phyloP scores from a whole-genome alignment of 2,329 filamentous ascomycete genomes.

The Fusarium palustre region DNA sequence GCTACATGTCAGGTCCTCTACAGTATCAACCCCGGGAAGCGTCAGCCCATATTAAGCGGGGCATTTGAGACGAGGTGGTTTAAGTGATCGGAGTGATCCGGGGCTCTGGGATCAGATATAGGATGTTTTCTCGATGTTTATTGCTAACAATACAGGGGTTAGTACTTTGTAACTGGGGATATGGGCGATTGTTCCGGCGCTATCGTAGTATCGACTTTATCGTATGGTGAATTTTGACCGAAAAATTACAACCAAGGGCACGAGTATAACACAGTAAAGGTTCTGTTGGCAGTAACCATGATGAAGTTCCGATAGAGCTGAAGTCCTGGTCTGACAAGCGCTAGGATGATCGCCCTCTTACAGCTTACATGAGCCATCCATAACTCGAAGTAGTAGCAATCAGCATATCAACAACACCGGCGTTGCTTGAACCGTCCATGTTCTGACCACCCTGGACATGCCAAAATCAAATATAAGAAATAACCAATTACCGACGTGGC shows the following conservation, averaged over 20 bases:
- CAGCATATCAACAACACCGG: slow-evolving; percentile 33
- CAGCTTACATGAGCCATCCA: background rate
- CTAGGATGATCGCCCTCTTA: background rate
- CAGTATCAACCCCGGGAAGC: slow-evolving; percentile 19
- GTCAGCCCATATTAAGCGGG: slow-evolving; percentile 47
- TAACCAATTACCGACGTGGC: slow-evolving; percentile 42
- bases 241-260: too few species aligned
- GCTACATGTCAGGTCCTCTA: slow-evolving; percentile 9
- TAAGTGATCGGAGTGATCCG: slow-evolving; percentile 44
- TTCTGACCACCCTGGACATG: background rate
- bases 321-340: background rate
- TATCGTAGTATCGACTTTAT: slow-evolving; percentile 2
- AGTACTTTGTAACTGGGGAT: background rate
- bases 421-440: slow-evolving; percentile 1
- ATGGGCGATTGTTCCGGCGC: slow-evolving; percentile 6
- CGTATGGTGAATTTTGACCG: background rate
- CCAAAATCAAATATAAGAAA: background rate
- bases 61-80: slow-evolving; percentile 30
- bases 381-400: background rate
- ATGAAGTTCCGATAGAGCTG: background rate
- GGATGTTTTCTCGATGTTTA: slow-evolving; percentile 17
- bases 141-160: slow-evolving; percentile 14
- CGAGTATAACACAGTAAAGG: background rate
- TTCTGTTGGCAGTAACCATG: background rate
- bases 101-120: slow-evolving; percentile 29